These are phyloP conservation scores for Cercospora brassicicola DNA, from an alignment of 2,329 filamentous ascomycete genomes.

Conservation along the genomic window DNA sequence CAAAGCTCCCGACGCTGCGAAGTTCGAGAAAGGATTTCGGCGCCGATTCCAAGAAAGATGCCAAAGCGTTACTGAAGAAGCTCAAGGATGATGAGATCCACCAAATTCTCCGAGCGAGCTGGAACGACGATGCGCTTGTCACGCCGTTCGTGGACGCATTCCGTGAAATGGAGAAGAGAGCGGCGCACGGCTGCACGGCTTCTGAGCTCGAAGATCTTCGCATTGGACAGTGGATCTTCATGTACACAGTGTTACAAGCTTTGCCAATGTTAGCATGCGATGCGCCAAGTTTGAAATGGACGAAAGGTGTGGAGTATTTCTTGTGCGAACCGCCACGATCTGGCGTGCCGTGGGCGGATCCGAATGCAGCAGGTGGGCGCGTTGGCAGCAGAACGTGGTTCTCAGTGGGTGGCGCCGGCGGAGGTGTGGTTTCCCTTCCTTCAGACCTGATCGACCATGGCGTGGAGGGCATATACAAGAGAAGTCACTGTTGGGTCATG, in stretches of 20 bases:
- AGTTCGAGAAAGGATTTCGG: conserved; percentile 65
- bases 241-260: conserved; percentile 75
- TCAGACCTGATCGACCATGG: conserved; percentile 65
- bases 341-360: conserved; percentile 66
- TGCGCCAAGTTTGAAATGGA: conserved; percentile 67
- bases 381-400: conserved; percentile 63
- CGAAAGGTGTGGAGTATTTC: conserved; percentile 77
- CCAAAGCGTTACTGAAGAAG: conserved; percentile 68
- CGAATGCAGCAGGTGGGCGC: conserved; percentile 54
- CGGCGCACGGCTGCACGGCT: conserved; percentile 63
- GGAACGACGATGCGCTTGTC: conserved; percentile 69
- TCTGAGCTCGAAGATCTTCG: conserved; percentile 70
- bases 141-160: conserved; percentile 68
- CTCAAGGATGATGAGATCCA: conserved; percentile 77
- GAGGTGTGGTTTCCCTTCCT: conserved; percentile 62
- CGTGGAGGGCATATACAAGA: conserved; percentile 66
- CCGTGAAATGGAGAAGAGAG: conserved; percentile 68
- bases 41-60: conserved; percentile 71
- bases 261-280: conserved; percentile 77
- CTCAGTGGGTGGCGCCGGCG: conserved; percentile 64
- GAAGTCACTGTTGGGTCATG: conserved; percentile 68
- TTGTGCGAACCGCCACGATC: conserved; percentile 73
- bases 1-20: conserved; percentile 70
- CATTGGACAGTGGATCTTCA: conserved; percentile 77
- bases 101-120: conserved; percentile 73